Conservation (phyloP, 371 early-diverging fungal genomes). For the Coemansia sp. region DNA sequence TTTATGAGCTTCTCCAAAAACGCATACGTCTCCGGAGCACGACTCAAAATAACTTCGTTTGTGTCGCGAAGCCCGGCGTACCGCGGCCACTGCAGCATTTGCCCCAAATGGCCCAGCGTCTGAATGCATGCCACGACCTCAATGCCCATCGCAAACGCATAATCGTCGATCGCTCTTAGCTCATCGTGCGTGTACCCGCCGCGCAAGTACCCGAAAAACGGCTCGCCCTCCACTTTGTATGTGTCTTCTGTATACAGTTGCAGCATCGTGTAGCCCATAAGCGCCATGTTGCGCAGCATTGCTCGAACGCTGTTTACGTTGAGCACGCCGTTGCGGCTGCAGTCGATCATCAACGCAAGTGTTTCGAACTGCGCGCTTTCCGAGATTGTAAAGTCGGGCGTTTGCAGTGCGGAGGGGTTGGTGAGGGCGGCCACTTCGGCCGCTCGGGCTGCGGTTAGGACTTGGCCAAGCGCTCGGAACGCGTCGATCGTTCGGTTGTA, state of each 20-base stretch:
- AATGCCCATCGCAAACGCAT: slow-evolving; percentile 77
- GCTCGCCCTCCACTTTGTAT: slow-evolving; percentile 71
- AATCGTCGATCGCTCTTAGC: slow-evolving; percentile 69
- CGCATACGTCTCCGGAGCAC: slow-evolving; percentile 72
- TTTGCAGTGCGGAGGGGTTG: slow-evolving; percentile 10
- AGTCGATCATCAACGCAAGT: slow-evolving; percentile 78
- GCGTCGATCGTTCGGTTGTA: slow-evolving; percentile 71
- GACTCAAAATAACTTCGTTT: slow-evolving; percentile 69
- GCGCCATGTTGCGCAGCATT: slow-evolving; percentile 68
- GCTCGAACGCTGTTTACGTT: slow-evolving; percentile 60
- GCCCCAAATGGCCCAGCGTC: slow-evolving; percentile 85
- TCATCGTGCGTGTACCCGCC: slow-evolving; percentile 71
- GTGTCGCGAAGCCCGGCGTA: slow-evolving; percentile 77
- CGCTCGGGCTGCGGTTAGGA: slow-evolving; percentile 60
- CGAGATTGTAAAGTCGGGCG: slow-evolving; percentile 53
- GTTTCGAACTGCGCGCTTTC: slow-evolving; percentile 73
- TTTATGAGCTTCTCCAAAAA: slow-evolving; percentile 73
- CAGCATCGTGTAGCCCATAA: slow-evolving; percentile 81
- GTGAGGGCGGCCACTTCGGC: slow-evolving; percentile 12
- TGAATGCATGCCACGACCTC: slow-evolving; percentile 89
- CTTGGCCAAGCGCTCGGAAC: slow-evolving; percentile 73
- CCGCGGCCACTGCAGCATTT: slow-evolving; percentile 85
- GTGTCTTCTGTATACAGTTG: slow-evolving; percentile 91
- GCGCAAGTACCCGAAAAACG: slow-evolving; percentile 82
- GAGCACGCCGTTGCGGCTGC: slow-evolving; percentile 78